A percentile compares a stretch with the other conserved stretches of the same genome.
These are phyloP conservation scores for Dactylellina sp. DNA, from an alignment of 2,329 filamentous ascomycete species.

Conservation along the genomic window DNA sequence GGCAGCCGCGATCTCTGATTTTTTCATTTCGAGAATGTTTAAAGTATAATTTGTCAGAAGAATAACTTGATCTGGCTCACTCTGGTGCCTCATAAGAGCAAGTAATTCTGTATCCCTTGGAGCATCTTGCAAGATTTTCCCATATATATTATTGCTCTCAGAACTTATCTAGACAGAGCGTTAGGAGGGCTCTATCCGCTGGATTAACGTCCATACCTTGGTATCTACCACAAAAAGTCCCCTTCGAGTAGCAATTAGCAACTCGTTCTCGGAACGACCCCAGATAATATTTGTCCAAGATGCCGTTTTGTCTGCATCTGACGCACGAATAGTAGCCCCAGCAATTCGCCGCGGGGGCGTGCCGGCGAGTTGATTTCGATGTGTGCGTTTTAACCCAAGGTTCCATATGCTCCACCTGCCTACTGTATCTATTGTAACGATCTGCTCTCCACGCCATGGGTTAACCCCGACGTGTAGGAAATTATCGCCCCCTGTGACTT, in stretches of 20 bases:
- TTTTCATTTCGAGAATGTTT: constrained; percentile 20
- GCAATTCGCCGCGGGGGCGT: constrained; percentile 10
- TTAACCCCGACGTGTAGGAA: constrained; percentile 37
- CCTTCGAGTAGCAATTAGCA: constrained; percentile 40
- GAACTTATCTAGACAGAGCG: constrained; percentile 15
- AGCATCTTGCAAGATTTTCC: constrained; percentile 12
- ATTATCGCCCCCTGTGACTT: constrained; percentile 7
- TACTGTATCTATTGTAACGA: constrained; percentile 23
- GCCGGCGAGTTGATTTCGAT: constrained; percentile 10
- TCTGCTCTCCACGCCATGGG: constrained; percentile 41
- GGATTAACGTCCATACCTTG: constrained; percentile 4
- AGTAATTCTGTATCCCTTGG: constrained; percentile 24
- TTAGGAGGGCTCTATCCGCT: not conserved
- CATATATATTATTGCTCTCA: constrained; percentile 6
- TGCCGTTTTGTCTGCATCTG: not conserved
- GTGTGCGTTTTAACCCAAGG: constrained; percentile 20
- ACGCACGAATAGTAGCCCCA: constrained; percentile 4
- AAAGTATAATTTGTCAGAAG: constrained; percentile 44
- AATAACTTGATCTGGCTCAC: constrained; percentile 12
- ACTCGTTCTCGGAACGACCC: constrained; percentile 28
- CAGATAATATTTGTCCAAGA: constrained; percentile 43
- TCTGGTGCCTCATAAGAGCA: constrained; percentile 8
- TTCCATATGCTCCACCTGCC: constrained; percentile 46
- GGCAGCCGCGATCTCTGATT: not conserved
- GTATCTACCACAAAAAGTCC: constrained; percentile 34